Evolutionary conservation across 139 green algal genomes (phyloP).

Genomic region (Micractinium conductrix): DNA sequence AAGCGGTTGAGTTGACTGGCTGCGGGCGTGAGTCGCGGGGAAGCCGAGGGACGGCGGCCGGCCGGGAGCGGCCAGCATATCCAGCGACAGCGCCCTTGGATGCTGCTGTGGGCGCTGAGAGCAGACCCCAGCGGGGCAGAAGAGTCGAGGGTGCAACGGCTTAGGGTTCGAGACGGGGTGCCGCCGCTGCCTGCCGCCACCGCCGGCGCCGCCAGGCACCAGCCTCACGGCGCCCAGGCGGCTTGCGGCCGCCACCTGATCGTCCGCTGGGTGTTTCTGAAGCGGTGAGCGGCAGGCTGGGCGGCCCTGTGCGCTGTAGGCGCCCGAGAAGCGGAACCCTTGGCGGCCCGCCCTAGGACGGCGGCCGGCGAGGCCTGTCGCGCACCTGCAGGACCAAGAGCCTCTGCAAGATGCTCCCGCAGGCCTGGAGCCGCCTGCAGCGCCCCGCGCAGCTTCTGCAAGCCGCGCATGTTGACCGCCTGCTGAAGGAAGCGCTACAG

Average conservation of each 20-base stretch:
- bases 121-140: neutral
- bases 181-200: neutral
- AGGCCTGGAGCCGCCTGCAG: neutral
- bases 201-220: neutral
- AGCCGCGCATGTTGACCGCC: neutral
- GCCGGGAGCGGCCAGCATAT: neutral
- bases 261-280: no score
- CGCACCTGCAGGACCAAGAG: neutral
- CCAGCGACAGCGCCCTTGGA: neutral
- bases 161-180: no score
- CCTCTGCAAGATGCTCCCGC: neutral
- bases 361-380: no score
- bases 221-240: neutral
- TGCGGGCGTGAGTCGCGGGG: no score
- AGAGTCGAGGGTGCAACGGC: no score
- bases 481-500: neutral
- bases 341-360: no score
- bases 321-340: conserved; percentile 10
- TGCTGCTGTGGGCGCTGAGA: no score
- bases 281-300: no score
- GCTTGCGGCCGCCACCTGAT: neutral
- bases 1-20: no score
- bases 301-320: no score
- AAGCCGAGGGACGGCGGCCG: neutral
- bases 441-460: neutral